These are phyloP conservation scores for Penicillium canariense DNA, from an alignment of 495 filamentous ascomycete species.

Conservation along the genomic window DNA sequence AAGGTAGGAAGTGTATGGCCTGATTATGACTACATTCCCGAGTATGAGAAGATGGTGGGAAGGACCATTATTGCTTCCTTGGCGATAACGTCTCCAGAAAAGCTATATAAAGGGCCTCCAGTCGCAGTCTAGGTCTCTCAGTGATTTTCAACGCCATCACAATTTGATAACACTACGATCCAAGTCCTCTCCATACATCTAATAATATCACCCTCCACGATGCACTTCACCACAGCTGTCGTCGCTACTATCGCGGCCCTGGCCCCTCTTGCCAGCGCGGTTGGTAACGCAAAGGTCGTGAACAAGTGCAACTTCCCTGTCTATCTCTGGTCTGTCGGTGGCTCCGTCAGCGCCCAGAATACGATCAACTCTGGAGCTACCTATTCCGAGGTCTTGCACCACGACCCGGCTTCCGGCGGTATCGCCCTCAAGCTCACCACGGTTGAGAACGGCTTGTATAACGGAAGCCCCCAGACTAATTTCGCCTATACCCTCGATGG, in stretches of 20 bases:
- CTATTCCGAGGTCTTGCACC: constrained; percentile 44
- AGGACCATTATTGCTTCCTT: not conserved
- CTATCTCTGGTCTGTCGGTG: constrained; percentile 58
- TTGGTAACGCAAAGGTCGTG: constrained; percentile 50
- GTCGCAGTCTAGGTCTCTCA: not conserved
- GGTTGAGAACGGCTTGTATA: constrained; percentile 47
- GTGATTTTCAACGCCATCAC: not conserved
- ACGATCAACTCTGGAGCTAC: constrained; percentile 29
- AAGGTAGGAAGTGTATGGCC: not conserved
- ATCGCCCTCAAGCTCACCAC: constrained; percentile 56
- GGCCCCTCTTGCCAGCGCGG: constrained; percentile 37
- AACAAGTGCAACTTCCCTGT: constrained; percentile 51
- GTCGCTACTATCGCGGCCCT: constrained; percentile 27
- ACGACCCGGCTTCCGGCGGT: constrained; percentile 49
- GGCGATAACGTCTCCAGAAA: not conserved
- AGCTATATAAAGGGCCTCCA: not conserved
- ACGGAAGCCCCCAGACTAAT: constrained; percentile 47
- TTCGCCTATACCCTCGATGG: constrained; percentile 54
- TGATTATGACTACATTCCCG: not conserved
- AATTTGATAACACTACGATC: not conserved
- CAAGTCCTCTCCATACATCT: not conserved
- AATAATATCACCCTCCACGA: constrained; percentile 10
- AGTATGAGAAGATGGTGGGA: not conserved
- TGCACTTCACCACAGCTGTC: constrained; percentile 33
- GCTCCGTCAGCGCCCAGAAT: constrained; percentile 35